These are phyloP conservation scores for Podospora pseudocomata DNA, from an alignment of 495 filamentous ascomycete species.

Conservation along the genomic window DNA sequence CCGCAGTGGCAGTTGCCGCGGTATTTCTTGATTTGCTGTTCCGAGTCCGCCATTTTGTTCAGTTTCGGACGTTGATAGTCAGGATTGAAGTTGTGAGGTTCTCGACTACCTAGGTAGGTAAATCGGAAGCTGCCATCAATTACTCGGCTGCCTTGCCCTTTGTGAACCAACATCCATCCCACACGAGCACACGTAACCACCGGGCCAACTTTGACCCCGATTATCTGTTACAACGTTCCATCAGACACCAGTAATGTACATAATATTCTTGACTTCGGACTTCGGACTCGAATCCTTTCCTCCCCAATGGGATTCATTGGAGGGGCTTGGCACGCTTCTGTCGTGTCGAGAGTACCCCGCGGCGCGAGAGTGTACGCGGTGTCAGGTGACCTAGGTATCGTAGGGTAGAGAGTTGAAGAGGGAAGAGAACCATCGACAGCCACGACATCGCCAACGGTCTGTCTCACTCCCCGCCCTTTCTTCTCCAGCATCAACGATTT, in stretches of 20 bases:
- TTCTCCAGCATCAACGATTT: background rate
- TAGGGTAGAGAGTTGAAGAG: background rate
- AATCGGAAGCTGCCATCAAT: background rate
- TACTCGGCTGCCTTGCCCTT: background rate
- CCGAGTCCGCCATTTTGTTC: slow-evolving; percentile 21
- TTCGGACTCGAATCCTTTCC: background rate
- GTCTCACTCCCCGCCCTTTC: background rate
- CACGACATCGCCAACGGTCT: background rate
- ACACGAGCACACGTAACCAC: background rate
- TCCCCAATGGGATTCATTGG: background rate
- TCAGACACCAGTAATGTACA: background rate
- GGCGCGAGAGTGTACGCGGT: slow-evolving; percentile 13
- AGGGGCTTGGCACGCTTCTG: background rate
- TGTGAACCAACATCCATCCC: background rate
- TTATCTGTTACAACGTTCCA: background rate
- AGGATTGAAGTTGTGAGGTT: background rate
- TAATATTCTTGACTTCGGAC: background rate
- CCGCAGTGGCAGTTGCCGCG: slow-evolving; percentile 57
- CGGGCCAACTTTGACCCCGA: background rate
- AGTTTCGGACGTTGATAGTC: background rate
- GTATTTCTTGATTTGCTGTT: slow-evolving; percentile 42
- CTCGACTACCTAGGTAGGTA: background rate
- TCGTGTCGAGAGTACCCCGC: slow-evolving; percentile 12
- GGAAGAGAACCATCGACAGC: background rate
- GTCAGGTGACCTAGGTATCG: slow-evolving; percentile 18